Evolutionary conservation across 495 filamentous ascomycete genomes (phyloP).

Genomic region (Evernia prunastri): DNA sequence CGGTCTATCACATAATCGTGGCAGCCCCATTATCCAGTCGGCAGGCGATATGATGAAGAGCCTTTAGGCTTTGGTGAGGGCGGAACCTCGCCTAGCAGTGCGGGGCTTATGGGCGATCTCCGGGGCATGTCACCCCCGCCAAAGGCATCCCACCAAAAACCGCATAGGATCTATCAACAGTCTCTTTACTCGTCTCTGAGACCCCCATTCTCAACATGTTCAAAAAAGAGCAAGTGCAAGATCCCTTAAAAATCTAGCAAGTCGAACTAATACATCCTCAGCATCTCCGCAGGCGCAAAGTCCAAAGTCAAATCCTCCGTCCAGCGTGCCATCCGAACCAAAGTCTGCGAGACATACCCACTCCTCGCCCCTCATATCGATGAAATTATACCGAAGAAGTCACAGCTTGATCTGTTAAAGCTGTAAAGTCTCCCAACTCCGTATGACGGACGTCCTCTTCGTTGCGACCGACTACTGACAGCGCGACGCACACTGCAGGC

Average conservation of each 20-base stretch:
- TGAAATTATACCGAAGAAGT: slow-evolving; percentile 91
- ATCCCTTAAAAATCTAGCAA: slow-evolving; percentile 8
- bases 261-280: slow-evolving; percentile 34
- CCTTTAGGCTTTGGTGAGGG: no score
- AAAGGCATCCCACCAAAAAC: background rate
- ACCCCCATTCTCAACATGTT: slow-evolving; percentile 55
- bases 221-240: slow-evolving; percentile 70
- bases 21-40: no score
- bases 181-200: background rate
- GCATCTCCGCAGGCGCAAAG: slow-evolving; percentile 70
- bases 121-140: background rate
- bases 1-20: background rate
- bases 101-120: background rate
- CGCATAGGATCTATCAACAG: background rate
- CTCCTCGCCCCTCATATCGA: slow-evolving; percentile 84
- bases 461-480: background rate
- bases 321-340: slow-evolving; percentile 75
- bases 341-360: slow-evolving; percentile 77
- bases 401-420: slow-evolving; percentile 85
- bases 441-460: background rate
- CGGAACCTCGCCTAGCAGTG: no score
- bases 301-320: slow-evolving; percentile 97
- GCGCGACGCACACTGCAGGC: slow-evolving; percentile 39
- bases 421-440: slow-evolving; percentile 40
- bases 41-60: no score